phyloP scores from a whole-genome alignment of 2,329 filamentous ascomycete species.

The Fusarium sacchari region DNA sequence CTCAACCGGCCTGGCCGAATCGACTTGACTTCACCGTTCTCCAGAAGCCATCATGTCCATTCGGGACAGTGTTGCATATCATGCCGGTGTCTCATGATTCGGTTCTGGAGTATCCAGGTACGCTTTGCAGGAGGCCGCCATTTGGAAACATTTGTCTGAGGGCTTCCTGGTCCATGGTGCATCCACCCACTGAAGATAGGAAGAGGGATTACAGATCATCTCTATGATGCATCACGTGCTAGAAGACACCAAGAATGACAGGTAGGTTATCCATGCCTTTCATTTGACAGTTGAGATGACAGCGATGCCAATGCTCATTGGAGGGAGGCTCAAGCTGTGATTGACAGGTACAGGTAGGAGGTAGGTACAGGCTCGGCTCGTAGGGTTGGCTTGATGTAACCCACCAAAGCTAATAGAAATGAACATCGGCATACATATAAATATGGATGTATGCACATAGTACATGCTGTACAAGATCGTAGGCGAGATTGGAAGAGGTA shows the following conservation, averaged over 20 bases:
- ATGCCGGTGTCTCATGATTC: conserved; percentile 11
- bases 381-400: conserved; percentile 15
- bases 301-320: conserved; percentile 7
- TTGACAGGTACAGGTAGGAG: conserved; percentile 2
- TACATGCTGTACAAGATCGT: background rate
- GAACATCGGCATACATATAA: background rate
- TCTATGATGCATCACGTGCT: background rate
- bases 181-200: background rate
- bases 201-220: background rate
- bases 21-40: conserved; percentile 1
- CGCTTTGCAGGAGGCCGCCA: conserved; percentile 9
- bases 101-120: conserved; percentile 1
- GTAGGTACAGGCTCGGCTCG: conserved; percentile 4
- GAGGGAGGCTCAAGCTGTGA: conserved; percentile 3
- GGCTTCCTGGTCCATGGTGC: background rate
- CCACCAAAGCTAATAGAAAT: background rate
- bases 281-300: background rate
- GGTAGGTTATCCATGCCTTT: background rate
- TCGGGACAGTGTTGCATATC: conserved; percentile 1
- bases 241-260: background rate
- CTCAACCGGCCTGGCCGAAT: conserved; percentile 11
- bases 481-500: background rate
- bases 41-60: background rate
- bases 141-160: background rate
- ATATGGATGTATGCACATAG: background rate